These are phyloP conservation scores for Neurospora sp. DNA, from an alignment of 495 filamentous ascomycete species.

Conservation along the genomic window DNA sequence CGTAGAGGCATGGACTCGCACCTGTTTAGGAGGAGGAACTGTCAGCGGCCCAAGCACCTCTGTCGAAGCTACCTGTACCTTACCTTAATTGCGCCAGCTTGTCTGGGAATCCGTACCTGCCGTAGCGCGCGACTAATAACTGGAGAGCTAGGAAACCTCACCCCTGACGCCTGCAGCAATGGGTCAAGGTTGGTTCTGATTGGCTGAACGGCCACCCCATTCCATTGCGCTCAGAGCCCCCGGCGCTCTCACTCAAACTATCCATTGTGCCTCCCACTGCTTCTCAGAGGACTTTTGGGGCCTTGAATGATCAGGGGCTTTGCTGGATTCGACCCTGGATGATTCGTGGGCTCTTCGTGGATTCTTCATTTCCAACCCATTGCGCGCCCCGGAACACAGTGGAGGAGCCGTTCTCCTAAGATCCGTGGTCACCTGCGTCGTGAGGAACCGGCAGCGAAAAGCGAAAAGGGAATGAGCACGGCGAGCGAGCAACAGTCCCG, in stretches of 20 bases:
- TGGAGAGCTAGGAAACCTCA: background rate
- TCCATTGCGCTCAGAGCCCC: background rate
- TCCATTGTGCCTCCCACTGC: background rate
- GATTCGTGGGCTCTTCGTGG: background rate
- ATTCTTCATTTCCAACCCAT: background rate
- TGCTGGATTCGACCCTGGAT: background rate
- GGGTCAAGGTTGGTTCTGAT: background rate
- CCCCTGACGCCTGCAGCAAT: background rate
- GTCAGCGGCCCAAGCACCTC: background rate
- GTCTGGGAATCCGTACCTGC: slow-evolving; percentile 14
- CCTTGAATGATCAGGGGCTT: background rate
- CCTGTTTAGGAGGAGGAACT: background rate
- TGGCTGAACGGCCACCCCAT: background rate
- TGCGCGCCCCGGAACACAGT: background rate
- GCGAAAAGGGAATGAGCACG: background rate
- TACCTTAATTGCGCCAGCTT: background rate
- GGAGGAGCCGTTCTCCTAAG: background rate
- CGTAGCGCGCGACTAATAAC: slow-evolving; percentile 24
- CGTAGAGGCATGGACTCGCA: background rate
- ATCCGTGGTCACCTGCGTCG: background rate
- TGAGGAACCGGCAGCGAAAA: background rate
- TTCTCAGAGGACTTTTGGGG: background rate
- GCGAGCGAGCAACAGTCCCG: background rate
- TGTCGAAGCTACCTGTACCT: background rate
- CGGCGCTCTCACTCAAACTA: background rate